Conservation (phyloP, 2,329 filamentous ascomycete species). For the Cladosporium velox region DNA sequence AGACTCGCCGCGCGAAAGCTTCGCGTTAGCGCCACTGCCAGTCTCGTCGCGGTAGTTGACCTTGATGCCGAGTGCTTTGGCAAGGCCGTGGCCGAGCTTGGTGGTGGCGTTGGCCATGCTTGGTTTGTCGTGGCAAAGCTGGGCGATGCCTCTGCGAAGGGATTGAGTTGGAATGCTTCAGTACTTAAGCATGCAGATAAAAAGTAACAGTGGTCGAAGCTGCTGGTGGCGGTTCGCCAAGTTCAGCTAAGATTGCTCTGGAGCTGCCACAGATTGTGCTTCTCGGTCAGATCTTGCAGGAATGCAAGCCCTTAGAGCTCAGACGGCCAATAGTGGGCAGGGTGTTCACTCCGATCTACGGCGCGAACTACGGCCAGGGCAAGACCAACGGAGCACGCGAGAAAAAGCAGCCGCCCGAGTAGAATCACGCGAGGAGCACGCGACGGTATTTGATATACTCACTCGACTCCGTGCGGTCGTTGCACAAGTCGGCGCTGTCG, state of each 20-base stretch:
- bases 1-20: constrained; percentile 75
- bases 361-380: background rate
- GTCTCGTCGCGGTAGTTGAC: constrained; percentile 66
- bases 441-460: constrained; percentile 5
- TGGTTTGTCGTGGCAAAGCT: constrained; percentile 13
- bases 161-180: constrained; percentile 2
- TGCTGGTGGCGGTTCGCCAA: constrained; percentile 7
- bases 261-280: constrained; percentile 9
- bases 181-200: constrained; percentile 10
- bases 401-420: background rate
- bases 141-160: constrained; percentile 6
- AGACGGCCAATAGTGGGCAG: constrained; percentile 7
- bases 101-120: constrained; percentile 43
- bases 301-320: background rate
- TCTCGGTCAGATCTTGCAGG: constrained; percentile 14
- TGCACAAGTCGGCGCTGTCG: background rate
- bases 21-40: constrained; percentile 49
- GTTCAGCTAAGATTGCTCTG: constrained; percentile 20
- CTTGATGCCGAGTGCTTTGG: constrained; percentile 81
- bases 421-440: constrained; percentile 14
- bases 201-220: background rate
- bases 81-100: constrained; percentile 71
- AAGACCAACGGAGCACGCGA: constrained; percentile 13
- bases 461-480: background rate
- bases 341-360: background rate